Evolutionary conservation across 805 yeast genomes (phyloP).

Genomic region (Pichia rugopelliculosa): DNA sequence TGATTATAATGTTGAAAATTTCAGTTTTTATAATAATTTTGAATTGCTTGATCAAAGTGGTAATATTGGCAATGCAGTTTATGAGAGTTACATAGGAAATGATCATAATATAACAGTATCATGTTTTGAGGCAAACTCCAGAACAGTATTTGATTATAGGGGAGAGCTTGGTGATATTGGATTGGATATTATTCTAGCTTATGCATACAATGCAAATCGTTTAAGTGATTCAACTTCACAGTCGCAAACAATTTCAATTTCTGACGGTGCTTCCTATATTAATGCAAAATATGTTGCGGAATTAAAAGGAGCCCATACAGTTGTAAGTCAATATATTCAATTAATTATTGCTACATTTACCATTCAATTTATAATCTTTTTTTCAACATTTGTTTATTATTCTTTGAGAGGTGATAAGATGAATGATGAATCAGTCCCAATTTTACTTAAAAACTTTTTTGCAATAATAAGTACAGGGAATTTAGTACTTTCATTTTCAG

Average conservation of each 20-base stretch:
- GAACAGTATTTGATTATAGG: constrained; percentile 39
- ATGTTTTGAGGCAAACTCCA: constrained; percentile 15
- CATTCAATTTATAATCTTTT: constrained; percentile 26
- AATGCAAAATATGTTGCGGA: constrained; percentile 23
- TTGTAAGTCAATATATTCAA: not conserved
- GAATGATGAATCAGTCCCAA: constrained; percentile 30
- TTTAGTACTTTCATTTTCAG: constrained; percentile 26
- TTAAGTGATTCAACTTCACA: constrained; percentile 8
- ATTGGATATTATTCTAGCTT: constrained; percentile 38
- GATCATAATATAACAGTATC: constrained; percentile 6
- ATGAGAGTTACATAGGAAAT: no score
- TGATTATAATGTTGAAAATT: constrained; percentile 23
- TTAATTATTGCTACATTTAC: constrained; percentile 15
- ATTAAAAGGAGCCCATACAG: constrained; percentile 16
- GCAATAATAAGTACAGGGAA: constrained; percentile 32
- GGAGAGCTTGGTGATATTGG: constrained; percentile 34
- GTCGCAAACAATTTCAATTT: not conserved
- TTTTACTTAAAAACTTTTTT: constrained; percentile 29
- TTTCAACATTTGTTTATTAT: constrained; percentile 32
- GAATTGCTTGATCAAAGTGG: not conserved
- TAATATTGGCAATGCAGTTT: no score
- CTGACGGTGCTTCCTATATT: not conserved
- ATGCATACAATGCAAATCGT: constrained; percentile 32
- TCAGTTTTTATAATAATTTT: constrained; percentile 1
- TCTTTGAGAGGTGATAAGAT: constrained; percentile 27